phyloP scores from a whole-genome alignment of 108 stramenopile genomes.

The Stephanodiscus minutulus region DNA sequence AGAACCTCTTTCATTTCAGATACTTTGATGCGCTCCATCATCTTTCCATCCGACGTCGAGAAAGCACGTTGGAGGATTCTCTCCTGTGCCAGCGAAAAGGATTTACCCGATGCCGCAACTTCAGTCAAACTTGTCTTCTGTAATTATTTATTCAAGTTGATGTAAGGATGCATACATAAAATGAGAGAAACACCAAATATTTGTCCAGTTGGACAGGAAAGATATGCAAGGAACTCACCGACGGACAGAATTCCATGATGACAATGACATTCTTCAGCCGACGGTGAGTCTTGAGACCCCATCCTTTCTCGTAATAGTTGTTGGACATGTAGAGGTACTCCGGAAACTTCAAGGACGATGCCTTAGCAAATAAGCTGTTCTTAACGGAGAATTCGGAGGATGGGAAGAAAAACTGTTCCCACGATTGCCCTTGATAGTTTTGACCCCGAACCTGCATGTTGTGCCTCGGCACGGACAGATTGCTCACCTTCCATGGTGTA shows the following conservation, averaged over 20 bases:
- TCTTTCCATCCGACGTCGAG: conserved; percentile 81
- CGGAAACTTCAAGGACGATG: conserved; percentile 74
- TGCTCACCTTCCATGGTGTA: conserved; percentile 88
- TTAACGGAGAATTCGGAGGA: conserved; percentile 93
- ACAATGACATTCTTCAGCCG: conserved; percentile 98
- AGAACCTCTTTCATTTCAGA: conserved; percentile 90
- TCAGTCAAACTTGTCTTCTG: conserved; percentile 61
- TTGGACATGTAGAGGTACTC: conserved; percentile 86
- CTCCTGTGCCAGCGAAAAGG: conserved; percentile 88
- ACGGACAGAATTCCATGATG: conserved; percentile 89
- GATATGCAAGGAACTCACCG: conserved; percentile 7
- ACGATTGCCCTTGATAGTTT: conserved; percentile 32
- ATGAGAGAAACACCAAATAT: too few species aligned
- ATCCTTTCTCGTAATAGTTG: conserved; percentile 95
- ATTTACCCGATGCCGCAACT: conserved; percentile 75
- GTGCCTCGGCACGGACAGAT: conserved; percentile 68
- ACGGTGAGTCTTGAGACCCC: conserved; percentile 94
- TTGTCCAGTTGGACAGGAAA: too few species aligned
- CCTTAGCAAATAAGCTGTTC: conserved; percentile 88
- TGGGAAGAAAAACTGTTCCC: conserved; percentile 94
- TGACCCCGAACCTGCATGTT: conserved; percentile 38
- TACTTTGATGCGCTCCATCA: conserved; percentile 79
- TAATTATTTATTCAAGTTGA: too few species aligned
- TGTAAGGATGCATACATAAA: too few species aligned
- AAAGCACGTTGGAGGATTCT: conserved; percentile 88